Conservation (phyloP, 768 basidiomycete species). For the Cyclocybe aegerita region DNA sequence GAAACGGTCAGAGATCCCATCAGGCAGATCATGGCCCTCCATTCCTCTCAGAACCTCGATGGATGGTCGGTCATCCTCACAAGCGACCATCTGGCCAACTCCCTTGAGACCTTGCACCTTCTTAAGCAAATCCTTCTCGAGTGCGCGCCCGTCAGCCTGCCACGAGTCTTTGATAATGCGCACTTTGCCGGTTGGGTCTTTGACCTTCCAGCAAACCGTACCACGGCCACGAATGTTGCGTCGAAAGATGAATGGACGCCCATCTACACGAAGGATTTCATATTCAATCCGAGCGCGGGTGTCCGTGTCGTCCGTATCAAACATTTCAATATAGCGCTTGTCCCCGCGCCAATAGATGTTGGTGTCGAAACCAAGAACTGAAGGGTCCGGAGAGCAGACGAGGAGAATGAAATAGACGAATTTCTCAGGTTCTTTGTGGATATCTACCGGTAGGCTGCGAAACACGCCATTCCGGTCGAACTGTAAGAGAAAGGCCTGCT, state of each 20-base stretch:
- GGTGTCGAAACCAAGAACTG: constrained; percentile 19
- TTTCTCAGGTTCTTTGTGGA: constrained; percentile 10
- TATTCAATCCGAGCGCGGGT: background rate
- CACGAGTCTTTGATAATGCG: constrained; percentile 23
- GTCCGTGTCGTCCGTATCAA: background rate
- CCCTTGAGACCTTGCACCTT: constrained; percentile 10
- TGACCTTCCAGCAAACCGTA: constrained; percentile 20
- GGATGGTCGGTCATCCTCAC: background rate
- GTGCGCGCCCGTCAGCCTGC: constrained; percentile 4
- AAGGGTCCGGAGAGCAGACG: constrained; percentile 14
- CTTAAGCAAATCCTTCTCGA: constrained; percentile 13
- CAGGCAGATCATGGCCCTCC: background rate
- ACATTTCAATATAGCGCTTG: constrained; percentile 2
- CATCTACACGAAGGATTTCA: background rate
- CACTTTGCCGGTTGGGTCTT: background rate
- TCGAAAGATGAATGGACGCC: constrained; percentile 9
- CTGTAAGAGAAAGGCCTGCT: constrained; percentile 5
- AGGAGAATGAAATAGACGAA: constrained; percentile 21
- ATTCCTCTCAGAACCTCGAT: constrained; percentile 5
- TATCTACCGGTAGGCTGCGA: constrained; percentile 10
- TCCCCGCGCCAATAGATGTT: constrained; percentile 16
- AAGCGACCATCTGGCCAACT: constrained; percentile 15
- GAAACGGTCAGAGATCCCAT: constrained; percentile 1
- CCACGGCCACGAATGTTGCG: constrained; percentile 18
- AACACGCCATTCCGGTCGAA: constrained; percentile 21